Percentiles rank a stretch among this genome's conserved stretches.
Evolutionary conservation across 345 rosid species (phyloP).

Genomic region (Carallia pectinifolia): DNA sequence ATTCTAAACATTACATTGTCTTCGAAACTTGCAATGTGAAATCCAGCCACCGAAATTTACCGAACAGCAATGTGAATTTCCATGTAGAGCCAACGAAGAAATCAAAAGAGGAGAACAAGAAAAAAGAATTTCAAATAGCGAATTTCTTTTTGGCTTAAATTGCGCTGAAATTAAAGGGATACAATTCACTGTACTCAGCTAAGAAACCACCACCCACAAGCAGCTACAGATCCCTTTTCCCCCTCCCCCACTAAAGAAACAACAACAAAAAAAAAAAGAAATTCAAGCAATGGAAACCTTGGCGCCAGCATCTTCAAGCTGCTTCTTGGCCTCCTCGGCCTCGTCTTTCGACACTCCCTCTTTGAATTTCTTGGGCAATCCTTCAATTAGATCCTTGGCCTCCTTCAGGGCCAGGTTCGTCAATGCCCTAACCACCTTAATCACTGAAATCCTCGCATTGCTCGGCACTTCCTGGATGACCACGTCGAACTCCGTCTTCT

Average conservation of each 20-base stretch:
- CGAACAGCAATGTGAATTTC: too few species aligned
- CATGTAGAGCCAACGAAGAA: too few species aligned
- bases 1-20: too few species aligned
- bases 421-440: conserved; percentile 70
- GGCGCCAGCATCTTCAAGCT: conserved; percentile 86
- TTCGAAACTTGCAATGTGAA: too few species aligned
- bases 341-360: conserved; percentile 74
- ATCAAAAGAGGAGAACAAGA: too few species aligned
- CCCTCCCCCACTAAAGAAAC: background rate
- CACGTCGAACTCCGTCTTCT: conserved; percentile 82
- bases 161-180: too few species aligned
- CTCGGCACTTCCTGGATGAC: conserved; percentile 77
- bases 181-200: too few species aligned
- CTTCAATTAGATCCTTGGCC: conserved; percentile 80
- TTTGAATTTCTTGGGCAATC: conserved; percentile 84
- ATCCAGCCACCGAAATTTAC: too few species aligned
- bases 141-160: too few species aligned
- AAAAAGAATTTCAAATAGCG: too few species aligned
- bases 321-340: conserved; percentile 85
- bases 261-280: too few species aligned
- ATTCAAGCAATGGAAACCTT: conserved; percentile 51
- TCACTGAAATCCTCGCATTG: conserved; percentile 69
- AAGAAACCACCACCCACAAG: too few species aligned
- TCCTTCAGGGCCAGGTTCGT: conserved; percentile 84
- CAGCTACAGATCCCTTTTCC: background rate